Conservation (phyloP, 257 asterid genomes). For the Eucommia ulmoides region DNA sequence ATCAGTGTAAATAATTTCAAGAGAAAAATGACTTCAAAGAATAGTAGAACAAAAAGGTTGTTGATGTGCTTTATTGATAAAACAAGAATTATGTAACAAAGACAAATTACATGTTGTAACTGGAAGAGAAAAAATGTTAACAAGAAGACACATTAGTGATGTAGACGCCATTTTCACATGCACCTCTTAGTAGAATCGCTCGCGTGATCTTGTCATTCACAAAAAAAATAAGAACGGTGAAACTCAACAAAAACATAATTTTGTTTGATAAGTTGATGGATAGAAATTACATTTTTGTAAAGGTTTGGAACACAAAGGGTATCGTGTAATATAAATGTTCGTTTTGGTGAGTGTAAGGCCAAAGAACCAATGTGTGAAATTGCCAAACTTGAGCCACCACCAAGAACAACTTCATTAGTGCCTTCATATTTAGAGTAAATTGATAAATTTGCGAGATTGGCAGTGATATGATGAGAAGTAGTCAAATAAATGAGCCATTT, state of each 20-base stretch:
- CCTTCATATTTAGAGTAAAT: background rate
- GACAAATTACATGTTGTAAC: background rate
- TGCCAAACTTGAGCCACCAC: background rate
- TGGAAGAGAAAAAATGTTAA: background rate
- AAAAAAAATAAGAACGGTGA: background rate
- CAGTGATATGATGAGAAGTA: background rate
- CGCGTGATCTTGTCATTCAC: background rate
- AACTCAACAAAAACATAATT: background rate
- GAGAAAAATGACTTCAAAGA: background rate
- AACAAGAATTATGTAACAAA: background rate
- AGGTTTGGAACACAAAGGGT: background rate
- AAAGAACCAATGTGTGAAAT: background rate
- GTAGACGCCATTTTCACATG: slow-evolving; percentile 1
- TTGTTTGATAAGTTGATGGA: background rate
- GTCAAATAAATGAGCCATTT: background rate
- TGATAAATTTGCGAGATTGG: background rate
- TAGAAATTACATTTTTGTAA: background rate
- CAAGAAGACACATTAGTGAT: background rate
- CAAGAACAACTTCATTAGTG: background rate
- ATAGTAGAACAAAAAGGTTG: background rate
- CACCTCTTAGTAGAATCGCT: background rate
- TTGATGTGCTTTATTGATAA: background rate
- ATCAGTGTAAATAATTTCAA: background rate
- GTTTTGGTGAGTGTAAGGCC: background rate
- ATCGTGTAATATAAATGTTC: background rate